These are phyloP conservation scores for Cocos nucifera DNA, from an alignment of 176 grass and related monocot species.

Conservation along the genomic window DNA sequence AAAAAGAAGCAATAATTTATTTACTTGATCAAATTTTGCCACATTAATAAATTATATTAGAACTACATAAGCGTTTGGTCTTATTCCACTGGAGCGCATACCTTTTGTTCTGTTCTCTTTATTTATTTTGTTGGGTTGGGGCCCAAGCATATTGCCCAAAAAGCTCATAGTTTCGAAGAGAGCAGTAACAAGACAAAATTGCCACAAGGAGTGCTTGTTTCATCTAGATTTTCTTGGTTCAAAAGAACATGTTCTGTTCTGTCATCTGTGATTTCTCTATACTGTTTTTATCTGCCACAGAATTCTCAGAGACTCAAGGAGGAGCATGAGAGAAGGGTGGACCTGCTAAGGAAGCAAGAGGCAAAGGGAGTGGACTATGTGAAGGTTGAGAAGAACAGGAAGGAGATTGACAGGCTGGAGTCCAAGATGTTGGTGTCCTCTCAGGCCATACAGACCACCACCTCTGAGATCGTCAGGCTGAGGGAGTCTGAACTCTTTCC, in stretches of 20 bases:
- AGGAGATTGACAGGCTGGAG: constrained; percentile 91
- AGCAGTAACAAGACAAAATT: constrained; percentile 28
- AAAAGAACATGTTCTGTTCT: no score
- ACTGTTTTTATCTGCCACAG: constrained; percentile 29
- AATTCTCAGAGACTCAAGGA: constrained; percentile 72
- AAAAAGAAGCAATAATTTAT: no score
- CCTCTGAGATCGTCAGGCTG: constrained; percentile 82
- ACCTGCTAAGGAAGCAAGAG: constrained; percentile 76
- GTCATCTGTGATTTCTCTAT: constrained; percentile 7
- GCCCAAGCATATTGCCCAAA: constrained; percentile 21
- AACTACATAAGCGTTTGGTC: no score
- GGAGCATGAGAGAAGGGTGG: constrained; percentile 82
- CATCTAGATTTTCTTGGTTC: background rate
- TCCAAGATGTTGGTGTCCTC: constrained; percentile 94
- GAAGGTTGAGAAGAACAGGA: constrained; percentile 95
- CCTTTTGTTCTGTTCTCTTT: constrained; percentile 27
- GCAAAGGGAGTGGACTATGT: constrained; percentile 74
- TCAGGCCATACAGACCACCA: constrained; percentile 91
- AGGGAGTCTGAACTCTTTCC: constrained; percentile 91
- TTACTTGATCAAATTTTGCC: no score
- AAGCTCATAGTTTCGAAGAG: constrained; percentile 13
- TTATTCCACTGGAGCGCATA: background rate
- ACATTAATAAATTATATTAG: no score
- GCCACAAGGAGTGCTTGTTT: constrained; percentile 27
- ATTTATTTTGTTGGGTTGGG: constrained; percentile 17